Evolutionary conservation across 2,329 filamentous ascomycete genomes (phyloP).

Genomic region (Colletotrichum sp.): DNA sequence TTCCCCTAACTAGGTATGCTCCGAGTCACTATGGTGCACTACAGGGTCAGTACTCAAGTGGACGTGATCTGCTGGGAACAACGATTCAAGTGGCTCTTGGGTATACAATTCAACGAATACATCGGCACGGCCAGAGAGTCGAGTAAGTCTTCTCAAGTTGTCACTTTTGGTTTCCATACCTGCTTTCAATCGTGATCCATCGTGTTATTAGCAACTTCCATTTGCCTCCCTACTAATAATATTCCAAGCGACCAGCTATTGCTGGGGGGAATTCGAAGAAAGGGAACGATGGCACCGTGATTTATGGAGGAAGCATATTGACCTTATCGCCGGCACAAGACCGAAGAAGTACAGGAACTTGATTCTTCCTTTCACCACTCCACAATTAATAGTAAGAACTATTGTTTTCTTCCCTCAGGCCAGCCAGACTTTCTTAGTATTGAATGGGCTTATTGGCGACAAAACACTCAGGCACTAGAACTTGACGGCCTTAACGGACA

Average conservation of each 20-base stretch:
- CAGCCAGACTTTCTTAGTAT: not conserved
- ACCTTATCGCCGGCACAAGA: accelerated
- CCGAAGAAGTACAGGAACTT: accelerated
- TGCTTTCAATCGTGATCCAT: not conserved
- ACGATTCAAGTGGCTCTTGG: not conserved
- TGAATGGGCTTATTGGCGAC: not conserved
- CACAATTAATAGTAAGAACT: accelerated
- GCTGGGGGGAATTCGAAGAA: not conserved
- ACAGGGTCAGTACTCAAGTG: not conserved
- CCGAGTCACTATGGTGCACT: not conserved
- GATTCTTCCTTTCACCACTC: accelerated
- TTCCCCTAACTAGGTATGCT: too few species aligned
- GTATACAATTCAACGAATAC: not conserved
- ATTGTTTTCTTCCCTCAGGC: not conserved
- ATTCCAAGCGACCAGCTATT: too few species aligned
- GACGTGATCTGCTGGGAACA: not conserved
- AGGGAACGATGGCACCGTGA: not conserved
- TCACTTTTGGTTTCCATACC: not conserved
- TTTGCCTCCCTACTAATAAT: not conserved
- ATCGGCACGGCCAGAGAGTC: not conserved
- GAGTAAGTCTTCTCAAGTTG: accelerated
- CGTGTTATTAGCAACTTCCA: accelerated
- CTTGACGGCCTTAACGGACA: too few species aligned
- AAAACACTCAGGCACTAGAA: too few species aligned
- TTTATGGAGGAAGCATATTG: accelerated